A percentile compares a stretch with the other conserved stretches of the same genome.
These are phyloP conservation scores for Oxyria digyna DNA, from an alignment of 148 eudicot species.

Conservation along the genomic window DNA sequence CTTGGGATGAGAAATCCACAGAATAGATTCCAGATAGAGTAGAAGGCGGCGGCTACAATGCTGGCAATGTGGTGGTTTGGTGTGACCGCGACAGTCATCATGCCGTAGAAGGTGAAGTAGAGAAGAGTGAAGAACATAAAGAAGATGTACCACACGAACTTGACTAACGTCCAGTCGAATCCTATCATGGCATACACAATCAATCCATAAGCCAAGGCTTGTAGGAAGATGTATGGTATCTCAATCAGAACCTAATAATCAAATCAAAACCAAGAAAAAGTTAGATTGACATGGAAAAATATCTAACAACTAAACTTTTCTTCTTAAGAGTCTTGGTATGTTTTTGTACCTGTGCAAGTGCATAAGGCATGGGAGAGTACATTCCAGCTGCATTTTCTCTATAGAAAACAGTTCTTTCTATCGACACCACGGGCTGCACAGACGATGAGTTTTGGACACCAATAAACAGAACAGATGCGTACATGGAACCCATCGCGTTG, in stretches of 20 bases:
- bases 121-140: slow-evolving; percentile 28
- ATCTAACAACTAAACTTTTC: no score
- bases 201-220: slow-evolving; percentile 17
- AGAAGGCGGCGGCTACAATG: slow-evolving; percentile 21
- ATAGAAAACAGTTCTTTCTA: slow-evolving; percentile 11
- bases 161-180: slow-evolving; percentile 29
- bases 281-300: no score
- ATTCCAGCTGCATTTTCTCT: slow-evolving; percentile 13
- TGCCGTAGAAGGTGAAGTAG: slow-evolving; percentile 32
- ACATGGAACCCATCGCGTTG: slow-evolving; percentile 13
- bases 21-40: slow-evolving; percentile 30
- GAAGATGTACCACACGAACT: slow-evolving; percentile 27
- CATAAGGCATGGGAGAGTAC: slow-evolving; percentile 10
- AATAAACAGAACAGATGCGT: slow-evolving; percentile 5
- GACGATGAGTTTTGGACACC: slow-evolving; percentile 11
- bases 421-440: slow-evolving; percentile 8
- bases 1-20: slow-evolving; percentile 30
- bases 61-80: slow-evolving; percentile 24
- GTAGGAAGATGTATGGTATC: slow-evolving; percentile 23
- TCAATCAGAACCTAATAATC: slow-evolving; percentile 23
- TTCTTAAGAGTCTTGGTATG: no score
- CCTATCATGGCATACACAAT: slow-evolving; percentile 37
- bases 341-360: background rate
- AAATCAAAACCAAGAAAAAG: background rate
- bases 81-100: slow-evolving; percentile 36